A percentile compares a stretch with the other conserved stretches of the same genome.
phyloP scores from a whole-genome alignment of 176 grass and related monocot species.

The Musa acuminata region DNA sequence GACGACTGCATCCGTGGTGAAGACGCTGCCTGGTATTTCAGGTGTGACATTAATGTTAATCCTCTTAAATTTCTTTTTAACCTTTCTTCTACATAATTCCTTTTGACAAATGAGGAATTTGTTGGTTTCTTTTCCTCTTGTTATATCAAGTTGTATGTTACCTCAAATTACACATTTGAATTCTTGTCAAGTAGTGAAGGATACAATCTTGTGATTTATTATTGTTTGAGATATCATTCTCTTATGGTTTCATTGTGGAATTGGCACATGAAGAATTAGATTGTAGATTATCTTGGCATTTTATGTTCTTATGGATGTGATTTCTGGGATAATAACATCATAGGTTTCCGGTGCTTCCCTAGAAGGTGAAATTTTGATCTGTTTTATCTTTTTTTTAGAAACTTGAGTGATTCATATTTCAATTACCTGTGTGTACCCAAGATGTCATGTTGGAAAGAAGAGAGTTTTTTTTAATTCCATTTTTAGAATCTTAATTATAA shows the following conservation, averaged over 20 bases:
- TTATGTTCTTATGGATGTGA: neutral
- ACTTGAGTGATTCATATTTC: no score
- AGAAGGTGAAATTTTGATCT: neutral
- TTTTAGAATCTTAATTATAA: neutral
- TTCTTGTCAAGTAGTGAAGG: neutral
- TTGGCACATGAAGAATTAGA: neutral
- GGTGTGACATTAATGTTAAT: constrained; percentile 10
- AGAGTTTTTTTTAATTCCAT: no score
- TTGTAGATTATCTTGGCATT: neutral
- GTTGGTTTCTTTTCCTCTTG: neutral
- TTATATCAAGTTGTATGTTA: neutral
- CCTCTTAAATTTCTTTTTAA: neutral
- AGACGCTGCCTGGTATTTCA: constrained; percentile 22
- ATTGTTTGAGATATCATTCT: neutral
- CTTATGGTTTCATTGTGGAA: neutral
- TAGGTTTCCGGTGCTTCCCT: neutral
- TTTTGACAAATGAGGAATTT: neutral
- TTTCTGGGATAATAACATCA: neutral
- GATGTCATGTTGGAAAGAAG: no score
- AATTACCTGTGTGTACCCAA: no score
- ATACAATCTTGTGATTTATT: neutral
- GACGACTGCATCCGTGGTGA: constrained; percentile 19
- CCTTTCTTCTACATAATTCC: no score
- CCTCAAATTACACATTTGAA: neutral
- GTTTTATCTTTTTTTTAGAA: no score